These are phyloP conservation scores for Ambrosiella xylebori DNA, from an alignment of 2,329 filamentous ascomycete species.

Conservation along the genomic window DNA sequence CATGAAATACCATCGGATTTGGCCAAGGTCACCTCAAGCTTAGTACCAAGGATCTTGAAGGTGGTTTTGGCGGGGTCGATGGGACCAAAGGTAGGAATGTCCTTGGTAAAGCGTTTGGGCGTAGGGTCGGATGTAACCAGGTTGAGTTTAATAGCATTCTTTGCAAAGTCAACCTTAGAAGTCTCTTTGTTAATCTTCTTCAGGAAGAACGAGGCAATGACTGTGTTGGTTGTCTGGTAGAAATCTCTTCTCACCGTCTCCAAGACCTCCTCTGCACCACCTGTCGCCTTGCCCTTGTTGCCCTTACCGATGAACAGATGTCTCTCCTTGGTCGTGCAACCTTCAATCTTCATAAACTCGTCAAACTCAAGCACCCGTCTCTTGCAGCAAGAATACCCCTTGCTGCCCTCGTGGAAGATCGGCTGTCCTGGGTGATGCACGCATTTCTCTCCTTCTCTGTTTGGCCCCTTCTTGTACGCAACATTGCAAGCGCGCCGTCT, in stretches of 20 bases:
- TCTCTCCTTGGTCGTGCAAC: slow-evolving; percentile 63
- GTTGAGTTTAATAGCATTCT: slow-evolving; percentile 53
- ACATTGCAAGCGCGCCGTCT: slow-evolving; percentile 58
- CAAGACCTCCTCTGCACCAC: slow-evolving; percentile 52
- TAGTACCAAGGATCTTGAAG: slow-evolving; percentile 74
- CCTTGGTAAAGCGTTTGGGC: slow-evolving; percentile 60
- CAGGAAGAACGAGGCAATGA: slow-evolving; percentile 84
- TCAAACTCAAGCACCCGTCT: slow-evolving; percentile 89
- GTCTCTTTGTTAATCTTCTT: slow-evolving; percentile 87
- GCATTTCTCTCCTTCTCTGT: slow-evolving; percentile 58
- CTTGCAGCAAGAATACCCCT: slow-evolving; percentile 97
- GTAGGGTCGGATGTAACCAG: slow-evolving; percentile 65
- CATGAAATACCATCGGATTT: slow-evolving; percentile 62
- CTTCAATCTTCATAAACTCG: slow-evolving; percentile 89
- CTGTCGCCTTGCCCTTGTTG: slow-evolving; percentile 35
- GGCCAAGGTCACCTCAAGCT: slow-evolving; percentile 62
- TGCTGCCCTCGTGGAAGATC: slow-evolving; percentile 95
- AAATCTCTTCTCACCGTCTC: slow-evolving; percentile 69
- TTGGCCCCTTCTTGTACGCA: slow-evolving; percentile 42
- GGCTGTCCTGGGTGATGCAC: slow-evolving; percentile 77
- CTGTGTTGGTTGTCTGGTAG: slow-evolving; percentile 73
- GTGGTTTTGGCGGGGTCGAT: slow-evolving; percentile 62
- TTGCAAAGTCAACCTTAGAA: slow-evolving; percentile 53
- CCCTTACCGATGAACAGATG: slow-evolving; percentile 75
- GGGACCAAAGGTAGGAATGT: slow-evolving; percentile 55